A percentile compares a stretch with the other conserved stretches of the same genome.
These are phyloP conservation scores for Xylariales sp. DNA, from an alignment of 2,329 filamentous ascomycete species.

Conservation along the genomic window DNA sequence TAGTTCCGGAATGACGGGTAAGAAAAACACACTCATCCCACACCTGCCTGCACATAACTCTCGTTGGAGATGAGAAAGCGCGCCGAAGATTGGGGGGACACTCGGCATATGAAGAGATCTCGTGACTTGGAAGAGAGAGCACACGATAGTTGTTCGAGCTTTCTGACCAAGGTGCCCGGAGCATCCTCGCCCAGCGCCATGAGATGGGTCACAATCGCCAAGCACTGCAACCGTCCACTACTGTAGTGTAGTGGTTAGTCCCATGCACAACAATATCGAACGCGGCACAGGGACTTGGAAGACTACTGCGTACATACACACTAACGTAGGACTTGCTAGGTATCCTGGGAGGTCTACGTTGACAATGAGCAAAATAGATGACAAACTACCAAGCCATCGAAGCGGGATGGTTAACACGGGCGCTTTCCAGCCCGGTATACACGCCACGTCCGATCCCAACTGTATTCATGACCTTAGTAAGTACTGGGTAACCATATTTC, in stretches of 20 bases:
- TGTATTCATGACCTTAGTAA: too few species aligned
- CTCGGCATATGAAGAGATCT: slow-evolving; percentile 13
- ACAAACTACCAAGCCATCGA: neutral
- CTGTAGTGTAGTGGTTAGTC: neutral
- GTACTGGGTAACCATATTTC: too few species aligned
- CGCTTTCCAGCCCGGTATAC: neutral
- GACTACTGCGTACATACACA: neutral
- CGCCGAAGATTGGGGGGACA: neutral
- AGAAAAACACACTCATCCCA: slow-evolving; percentile 9
- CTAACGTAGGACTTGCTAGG: too few species aligned
- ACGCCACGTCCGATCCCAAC: too few species aligned
- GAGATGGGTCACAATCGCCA: neutral
- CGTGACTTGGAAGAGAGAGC: slow-evolving; percentile 10
- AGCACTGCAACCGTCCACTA: neutral
- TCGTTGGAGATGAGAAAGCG: neutral
- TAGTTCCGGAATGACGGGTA: slow-evolving; percentile 7
- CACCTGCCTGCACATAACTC: neutral
- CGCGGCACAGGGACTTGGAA: slow-evolving; percentile 10
- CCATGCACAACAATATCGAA: slow-evolving; percentile 1
- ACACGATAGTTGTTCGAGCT: slow-evolving; percentile 13
- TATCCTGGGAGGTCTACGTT: neutral
- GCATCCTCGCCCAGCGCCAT: neutral
- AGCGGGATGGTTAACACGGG: neutral
- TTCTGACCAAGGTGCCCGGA: neutral
- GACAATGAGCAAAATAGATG: neutral